Base-by-base conservation (phyloP, 2,329 filamentous ascomycete genomes). In the Pseudogymnoascus sp. region DNA sequence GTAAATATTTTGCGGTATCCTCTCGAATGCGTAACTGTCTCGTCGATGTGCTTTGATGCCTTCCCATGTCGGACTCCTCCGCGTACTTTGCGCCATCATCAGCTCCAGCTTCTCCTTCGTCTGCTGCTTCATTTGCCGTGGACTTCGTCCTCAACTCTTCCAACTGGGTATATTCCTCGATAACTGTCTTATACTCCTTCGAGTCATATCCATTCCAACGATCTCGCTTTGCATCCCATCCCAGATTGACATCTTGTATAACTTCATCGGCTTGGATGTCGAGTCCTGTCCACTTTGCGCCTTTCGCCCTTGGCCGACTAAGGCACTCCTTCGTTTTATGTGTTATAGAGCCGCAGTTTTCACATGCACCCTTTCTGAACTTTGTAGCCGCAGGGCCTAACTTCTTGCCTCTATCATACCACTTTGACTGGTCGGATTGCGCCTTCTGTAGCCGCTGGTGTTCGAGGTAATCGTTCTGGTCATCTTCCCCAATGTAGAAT, bases 131-230 rank as follows among this genome's bases (percentile, higher is more conserved):
- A 19, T 77, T 74, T 1, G 75, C 77, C n/a, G 76, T 81, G 1
- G 81, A 82, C 60, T 79, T 79, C 54, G 80, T 80, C 67, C 74
- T 87, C 67, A 97, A 79, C 68, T 89, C 85, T 74, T 97, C 93
- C 75, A 97, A 80, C 73, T 93, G 85, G 67, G 95, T 88, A 76
- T 90, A 96, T 70, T 96, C 91, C 61, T 96, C 87, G 43, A 98
- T 87, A n/a, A 98, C 90, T 66, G 85, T 82, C 66, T 85, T 83
- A 75, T 96, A 98, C 75, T 98, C 90, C 68, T 85, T 86, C 0
- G 92, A 81, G 75, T 98, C 93, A 76, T 96, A 99, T n/a, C 93
- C 93, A 74, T 97, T 97, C 93, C 95, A 99, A 48, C 93, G 86
- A 79, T 99, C 95, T 70, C 95, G 84, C 80, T 99, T 99, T 21